Evolutionary conservation across 1,139 yeast species (phyloP), one percentile per base, ranked within the genome.

Genomic region (Suhomyces atakaporum): DNA sequence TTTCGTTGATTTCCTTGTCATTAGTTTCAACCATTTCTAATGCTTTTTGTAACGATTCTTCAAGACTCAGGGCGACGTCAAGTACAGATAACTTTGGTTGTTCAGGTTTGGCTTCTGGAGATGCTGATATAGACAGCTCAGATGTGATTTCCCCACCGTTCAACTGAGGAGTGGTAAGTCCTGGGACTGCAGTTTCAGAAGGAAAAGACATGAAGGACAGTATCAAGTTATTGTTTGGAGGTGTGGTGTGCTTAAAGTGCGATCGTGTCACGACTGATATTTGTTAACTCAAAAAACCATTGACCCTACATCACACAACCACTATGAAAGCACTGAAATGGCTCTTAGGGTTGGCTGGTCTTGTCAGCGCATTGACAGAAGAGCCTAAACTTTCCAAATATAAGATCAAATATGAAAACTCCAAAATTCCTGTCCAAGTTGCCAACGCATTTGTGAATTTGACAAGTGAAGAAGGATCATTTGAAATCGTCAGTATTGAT

Each of bases 11-110:
- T 18, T 63, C 71, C 9, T 42, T 42, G 31, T 69, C 69, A 25
- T 62, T 58, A 25, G 50, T 46, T 1, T 62, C 63, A 4, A 66
- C 38, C 18, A 42, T 27, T 5, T 46, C 45, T 14, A 67, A 52
- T 6, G 76, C 52, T 5, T 56, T 58, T 24, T 63, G 54, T 14
- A 77, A 46, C 31, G 65, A 60, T 8, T 54, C 54, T 45, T 77
- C 80, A 16, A 79, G 66, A 15, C 65, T 73, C 37, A 67, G 69
- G 1, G 81, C 77, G 13, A 78, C 60, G 32, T 79, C 83, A 43
- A 75, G 72, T 2, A 77, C 69, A 2, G 81, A 69, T 7, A 21
- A 10, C 16, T 29, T 35, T 9, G 31, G 25, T 7, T 21, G 27
- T 10, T 25, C 37, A 5, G 27, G 29, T 16, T 31, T 34, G 13